Evolutionary conservation across 2,329 filamentous ascomycete genomes (phyloP).

Genomic region (Verticillium tricorpus): DNA sequence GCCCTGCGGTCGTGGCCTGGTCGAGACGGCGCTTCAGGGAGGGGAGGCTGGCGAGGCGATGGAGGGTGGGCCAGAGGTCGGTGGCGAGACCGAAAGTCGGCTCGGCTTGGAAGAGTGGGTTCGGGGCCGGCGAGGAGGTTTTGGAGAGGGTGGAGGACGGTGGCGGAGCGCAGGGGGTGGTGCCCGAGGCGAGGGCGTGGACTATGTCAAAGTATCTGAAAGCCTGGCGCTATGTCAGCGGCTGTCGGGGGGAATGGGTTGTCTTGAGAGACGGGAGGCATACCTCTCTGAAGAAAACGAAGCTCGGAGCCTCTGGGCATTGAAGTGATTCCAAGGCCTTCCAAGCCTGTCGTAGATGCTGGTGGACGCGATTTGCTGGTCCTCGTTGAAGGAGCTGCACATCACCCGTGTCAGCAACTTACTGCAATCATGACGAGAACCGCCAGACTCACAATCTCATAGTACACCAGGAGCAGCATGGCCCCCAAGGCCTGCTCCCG

Average conservation of each 20-base stretch:
- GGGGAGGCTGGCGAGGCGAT: slow-evolving; percentile 7
- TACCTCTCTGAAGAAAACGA: slow-evolving; percentile 11
- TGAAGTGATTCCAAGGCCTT: slow-evolving; percentile 7
- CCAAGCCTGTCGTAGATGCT: slow-evolving; percentile 9
- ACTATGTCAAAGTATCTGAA: slow-evolving; percentile 12
- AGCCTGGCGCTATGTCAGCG: slow-evolving; percentile 4
- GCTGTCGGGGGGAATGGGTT: not conserved
- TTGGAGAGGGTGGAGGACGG: not conserved
- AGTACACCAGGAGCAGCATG: slow-evolving; percentile 9
- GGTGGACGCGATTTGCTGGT: slow-evolving; percentile 1
- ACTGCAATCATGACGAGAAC: too few species aligned
- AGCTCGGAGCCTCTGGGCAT: slow-evolving; percentile 2
- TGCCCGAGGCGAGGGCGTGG: slow-evolving; percentile 7
- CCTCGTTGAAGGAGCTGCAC: slow-evolving; percentile 8
- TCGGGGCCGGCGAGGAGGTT: not conserved
- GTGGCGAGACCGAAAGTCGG: slow-evolving; percentile 8
- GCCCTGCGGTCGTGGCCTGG: slow-evolving; percentile 2
- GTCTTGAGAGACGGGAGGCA: not conserved
- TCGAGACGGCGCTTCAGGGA: slow-evolving; percentile 8
- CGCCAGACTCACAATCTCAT: slow-evolving; percentile 7
- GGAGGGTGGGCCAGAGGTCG: slow-evolving; percentile 10
- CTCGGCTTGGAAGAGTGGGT: slow-evolving; percentile 1
- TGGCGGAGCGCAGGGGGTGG: slow-evolving; percentile 1
- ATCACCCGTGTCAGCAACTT: not conserved
- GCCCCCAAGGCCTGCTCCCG: slow-evolving; percentile 9